A percentile compares a stretch with the other conserved stretches of the same genome.
phyloP scores from a whole-genome alignment of 306 rosid genomes.

The Castanea sativa region DNA sequence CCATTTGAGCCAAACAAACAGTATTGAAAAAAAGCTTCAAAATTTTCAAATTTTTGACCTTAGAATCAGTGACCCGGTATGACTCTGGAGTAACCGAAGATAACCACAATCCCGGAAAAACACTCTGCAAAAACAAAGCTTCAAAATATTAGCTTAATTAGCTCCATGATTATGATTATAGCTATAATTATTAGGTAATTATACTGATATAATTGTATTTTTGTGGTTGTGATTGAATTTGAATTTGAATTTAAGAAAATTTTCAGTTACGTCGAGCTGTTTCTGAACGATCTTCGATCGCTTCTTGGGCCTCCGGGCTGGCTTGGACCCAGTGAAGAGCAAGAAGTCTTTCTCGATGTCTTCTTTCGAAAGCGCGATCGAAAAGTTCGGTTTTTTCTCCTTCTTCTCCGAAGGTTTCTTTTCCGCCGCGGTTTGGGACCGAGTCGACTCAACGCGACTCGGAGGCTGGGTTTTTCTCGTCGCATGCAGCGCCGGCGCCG shows the following conservation, averaged over 20 bases:
- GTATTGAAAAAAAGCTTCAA: not conserved
- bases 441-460: not conserved
- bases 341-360: constrained; percentile 44
- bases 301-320: constrained; percentile 27
- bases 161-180: not conserved
- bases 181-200: too few species aligned
- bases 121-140: constrained; percentile 27
- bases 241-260: not conserved
- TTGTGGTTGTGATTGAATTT: not conserved
- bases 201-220: too few species aligned
- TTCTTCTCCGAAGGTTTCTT: not conserved
- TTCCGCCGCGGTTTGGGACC: not conserved
- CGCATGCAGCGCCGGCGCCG: not conserved
- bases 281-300: constrained; percentile 25
- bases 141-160: constrained; percentile 18
- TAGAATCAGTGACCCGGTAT: constrained; percentile 29
- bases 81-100: not conserved
- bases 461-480: not conserved
- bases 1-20: too few species aligned
- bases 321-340: constrained; percentile 27
- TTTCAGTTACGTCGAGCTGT: constrained; percentile 33
- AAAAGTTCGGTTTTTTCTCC: not conserved
- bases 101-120: constrained; percentile 34
- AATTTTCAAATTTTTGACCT: constrained; percentile 22
- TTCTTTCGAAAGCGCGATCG: constrained; percentile 7